These are phyloP conservation scores for Globisporangium cederbergense DNA, from an alignment of 352 stramenopile genomes.

Conservation along the genomic window DNA sequence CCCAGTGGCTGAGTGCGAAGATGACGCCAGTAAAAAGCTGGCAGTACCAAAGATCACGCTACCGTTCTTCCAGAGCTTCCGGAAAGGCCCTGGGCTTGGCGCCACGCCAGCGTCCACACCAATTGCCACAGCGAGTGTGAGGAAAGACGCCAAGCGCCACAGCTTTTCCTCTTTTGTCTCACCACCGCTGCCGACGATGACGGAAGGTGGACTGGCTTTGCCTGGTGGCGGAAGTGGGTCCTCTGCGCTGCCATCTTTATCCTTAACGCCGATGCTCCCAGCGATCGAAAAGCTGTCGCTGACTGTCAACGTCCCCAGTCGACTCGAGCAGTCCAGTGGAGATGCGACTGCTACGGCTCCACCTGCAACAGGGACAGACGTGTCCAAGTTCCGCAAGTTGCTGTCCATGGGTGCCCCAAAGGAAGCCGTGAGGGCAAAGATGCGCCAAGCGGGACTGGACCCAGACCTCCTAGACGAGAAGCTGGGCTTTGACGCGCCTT, in stretches of 20 bases:
- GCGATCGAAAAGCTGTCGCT: conserved; percentile 7
- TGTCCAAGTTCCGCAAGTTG: conserved; percentile 92
- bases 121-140: conserved; percentile 63
- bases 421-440: conserved; percentile 63
- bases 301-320: conserved; percentile 18
- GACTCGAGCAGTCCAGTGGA: conserved; percentile 4
- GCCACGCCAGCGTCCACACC: conserved; percentile 62
- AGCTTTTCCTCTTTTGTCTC: conserved; percentile 49
- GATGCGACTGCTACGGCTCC: neutral
- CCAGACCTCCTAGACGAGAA: conserved; percentile 50
- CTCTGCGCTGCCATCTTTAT: conserved; percentile 21
- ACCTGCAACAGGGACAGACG: conserved; percentile 19
- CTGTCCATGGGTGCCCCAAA: conserved; percentile 78
- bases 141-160: conserved; percentile 62
- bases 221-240: neutral
- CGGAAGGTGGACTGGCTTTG: neutral
- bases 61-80: conserved; percentile 69
- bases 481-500: conserved; percentile 41
- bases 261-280: conserved; percentile 16
- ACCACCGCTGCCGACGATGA: conserved; percentile 16
- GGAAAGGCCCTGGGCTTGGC: conserved; percentile 48
- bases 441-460: conserved; percentile 63
- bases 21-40: neutral
- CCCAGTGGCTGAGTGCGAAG: neutral
- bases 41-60: conserved; percentile 46